Percentiles rank a stretch among this genome's conserved stretches.
Conservation (phyloP, 2,329 filamentous ascomycete species). For the Fusarium globosum region DNA sequence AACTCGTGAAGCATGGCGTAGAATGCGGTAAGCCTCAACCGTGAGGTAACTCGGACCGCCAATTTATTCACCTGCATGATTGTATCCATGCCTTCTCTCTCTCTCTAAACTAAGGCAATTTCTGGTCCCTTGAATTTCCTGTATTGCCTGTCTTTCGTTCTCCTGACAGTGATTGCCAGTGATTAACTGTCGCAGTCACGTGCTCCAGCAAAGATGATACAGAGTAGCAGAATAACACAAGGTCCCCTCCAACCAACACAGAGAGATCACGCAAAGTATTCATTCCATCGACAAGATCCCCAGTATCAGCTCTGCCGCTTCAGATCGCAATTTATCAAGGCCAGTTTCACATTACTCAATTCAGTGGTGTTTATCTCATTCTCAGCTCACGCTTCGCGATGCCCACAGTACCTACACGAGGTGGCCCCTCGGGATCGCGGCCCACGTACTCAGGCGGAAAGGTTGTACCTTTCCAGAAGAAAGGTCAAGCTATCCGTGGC, state of each 20-base stretch:
- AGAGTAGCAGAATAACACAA: background rate
- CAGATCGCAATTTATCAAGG: background rate
- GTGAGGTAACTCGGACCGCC: background rate
- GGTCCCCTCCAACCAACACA: background rate
- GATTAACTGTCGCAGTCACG: constrained; percentile 5
- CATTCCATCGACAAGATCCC: background rate
- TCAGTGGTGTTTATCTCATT: background rate
- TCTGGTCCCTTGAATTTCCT: background rate
- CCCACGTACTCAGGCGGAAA: background rate
- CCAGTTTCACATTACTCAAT: background rate
- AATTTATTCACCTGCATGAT: background rate
- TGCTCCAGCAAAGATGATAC: background rate
- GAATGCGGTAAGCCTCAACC: background rate
- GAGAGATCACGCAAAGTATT: background rate
- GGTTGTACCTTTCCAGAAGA: background rate
- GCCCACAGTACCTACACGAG: constrained; percentile 29
- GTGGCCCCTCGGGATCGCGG: constrained; percentile 45
- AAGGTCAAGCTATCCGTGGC: background rate
- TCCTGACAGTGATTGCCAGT: background rate
- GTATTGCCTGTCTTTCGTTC: background rate
- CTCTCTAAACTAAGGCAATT: background rate
- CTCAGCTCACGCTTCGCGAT: background rate
- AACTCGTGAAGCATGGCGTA: background rate
- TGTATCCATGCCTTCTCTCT: background rate
- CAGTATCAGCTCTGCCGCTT: no score